Base-by-base conservation (phyloP, 2,329 filamentous ascomycete genomes). In the Aspergillus terreus region DNA sequence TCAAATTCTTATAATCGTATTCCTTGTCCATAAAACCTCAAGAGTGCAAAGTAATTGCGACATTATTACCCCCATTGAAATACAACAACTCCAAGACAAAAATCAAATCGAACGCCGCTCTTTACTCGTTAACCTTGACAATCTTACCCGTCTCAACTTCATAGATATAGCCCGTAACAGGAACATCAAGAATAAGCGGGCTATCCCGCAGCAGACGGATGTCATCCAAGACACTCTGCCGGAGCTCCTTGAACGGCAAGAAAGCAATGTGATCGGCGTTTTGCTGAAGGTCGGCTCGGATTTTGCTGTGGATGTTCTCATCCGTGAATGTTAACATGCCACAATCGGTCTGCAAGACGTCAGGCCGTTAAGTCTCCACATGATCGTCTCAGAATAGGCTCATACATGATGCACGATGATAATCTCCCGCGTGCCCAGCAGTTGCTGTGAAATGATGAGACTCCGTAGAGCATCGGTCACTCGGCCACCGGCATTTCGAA, bases 361-460 rank as follows among this genome's bases (percentile, higher is more conserved):
- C 21, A 40, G 41, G 1, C 4, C 21, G n/a, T n/a, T 46, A 19
- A 19, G 55, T 32, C 15, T 10, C 5, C 6, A 23, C 6, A 23
- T 19, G 19, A 19, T 19, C 19, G 19, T 2, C 27, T 30, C 44
- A 1, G n/a, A 32, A 21, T 36, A 10, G 45, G n/a, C 4, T 52
- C 51, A 5, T 64, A 68, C 66, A 44, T 68, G 64, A 25, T 68
- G 64, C 61, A 92, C 76, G 21, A 92, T 67, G 15, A 92, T 69
- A 46, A 94, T 84, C 68, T 92, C 88, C 1, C 79, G 77, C 0
- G 89, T 94, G 7, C 85, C 87, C 0, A 94, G 79, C 6, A 92
- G 76, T 67, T 92, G 88, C 71, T 94, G 79, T 0, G 87, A 91
- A 63, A 94, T 90, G 54, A 92, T 70, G 50, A 94, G 80, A 17